Base-by-base conservation (phyloP, 139 green algal genomes). In the Astrephomene gubernaculifera region DNA sequence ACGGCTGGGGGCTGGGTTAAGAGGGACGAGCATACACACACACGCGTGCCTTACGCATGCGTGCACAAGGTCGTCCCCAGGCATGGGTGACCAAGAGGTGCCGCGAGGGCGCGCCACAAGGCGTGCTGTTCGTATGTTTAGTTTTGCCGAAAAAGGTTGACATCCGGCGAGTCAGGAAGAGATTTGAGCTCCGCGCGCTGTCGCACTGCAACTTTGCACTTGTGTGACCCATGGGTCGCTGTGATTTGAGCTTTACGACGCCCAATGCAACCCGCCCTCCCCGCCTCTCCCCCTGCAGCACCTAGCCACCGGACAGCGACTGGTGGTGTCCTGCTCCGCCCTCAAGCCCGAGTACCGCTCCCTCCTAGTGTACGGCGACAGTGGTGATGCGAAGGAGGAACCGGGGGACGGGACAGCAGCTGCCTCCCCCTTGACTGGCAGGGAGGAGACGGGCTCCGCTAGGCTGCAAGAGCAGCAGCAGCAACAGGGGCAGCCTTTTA, bases 241-340 rank as follows among this genome's bases (percentile, higher is more conserved):
- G 17, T 17, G 49, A 57, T 57, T 17, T 57, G 12, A 57, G 12
- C 49, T 17, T 57, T 57, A 17, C 49, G 49, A 57, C 17, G 49
- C 49, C 49, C 12, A 12, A 12, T 57, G 12, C 12, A 57, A 57
- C 49, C 49, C 49, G 12, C 49, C 12, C 12, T 17, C 49, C 12
- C 12, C 49, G 12, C 49, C 60, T 17, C 14, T 22, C 24, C 25
- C 14, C 24, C 49, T 2, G n/a, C 74, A 82, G 74, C 29, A 65
- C 17, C 35, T 82, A 3, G 22, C 22, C 35, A 12, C 17, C 9
- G 74, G 74, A 0, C 19, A 31, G 4, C 57, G 75, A 4, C 60
- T 83, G 17, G 75, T 83, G 27, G 60, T 83, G 75, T 41, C 57
- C 39, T 83, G 75, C 60, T 83, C 75, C 22, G 75, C 75, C 27